phyloP scores from a whole-genome alignment of 768 basidiomycete genomes.

The Mycena indigotica region DNA sequence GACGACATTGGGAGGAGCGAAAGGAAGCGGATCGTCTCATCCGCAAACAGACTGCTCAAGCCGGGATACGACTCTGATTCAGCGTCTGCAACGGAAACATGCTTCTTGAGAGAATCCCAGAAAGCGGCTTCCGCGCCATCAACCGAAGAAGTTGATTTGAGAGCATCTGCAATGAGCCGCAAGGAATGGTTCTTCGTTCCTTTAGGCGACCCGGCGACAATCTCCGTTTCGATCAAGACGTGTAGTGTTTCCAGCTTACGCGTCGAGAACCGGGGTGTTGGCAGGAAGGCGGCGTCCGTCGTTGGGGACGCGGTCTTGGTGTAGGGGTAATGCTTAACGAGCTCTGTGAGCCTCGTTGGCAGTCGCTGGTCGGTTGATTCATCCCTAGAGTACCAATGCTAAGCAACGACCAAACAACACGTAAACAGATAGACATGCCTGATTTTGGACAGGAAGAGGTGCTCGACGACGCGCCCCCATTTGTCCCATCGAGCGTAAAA shows the following conservation, averaged over 20 bases:
- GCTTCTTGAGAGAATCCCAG: constrained; percentile 58
- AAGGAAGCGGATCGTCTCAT: constrained; percentile 64
- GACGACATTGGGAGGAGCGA: constrained; percentile 48
- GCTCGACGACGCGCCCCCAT: constrained; percentile 72
- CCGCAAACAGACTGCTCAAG: constrained; percentile 60
- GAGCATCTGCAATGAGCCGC: constrained; percentile 63
- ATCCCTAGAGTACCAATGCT: constrained; percentile 44
- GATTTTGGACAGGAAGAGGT: constrained; percentile 72
- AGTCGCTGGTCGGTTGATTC: constrained; percentile 57
- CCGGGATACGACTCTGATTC: constrained; percentile 41
- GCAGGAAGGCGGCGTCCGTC: constrained; percentile 48
- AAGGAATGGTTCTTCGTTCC: constrained; percentile 54
- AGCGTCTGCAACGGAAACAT: constrained; percentile 35
- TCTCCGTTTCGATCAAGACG: constrained; percentile 63
- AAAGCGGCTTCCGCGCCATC: constrained; percentile 40
- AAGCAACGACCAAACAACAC: constrained; percentile 2
- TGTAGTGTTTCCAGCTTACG: constrained; percentile 63
- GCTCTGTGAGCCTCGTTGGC: constrained; percentile 70
- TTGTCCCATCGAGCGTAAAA: constrained; percentile 80
- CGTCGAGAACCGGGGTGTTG: constrained; percentile 71
- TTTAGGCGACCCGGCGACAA: constrained; percentile 36
- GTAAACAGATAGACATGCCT: constrained; percentile 46
- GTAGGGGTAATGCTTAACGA: constrained; percentile 73
- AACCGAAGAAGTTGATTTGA: constrained; percentile 42
- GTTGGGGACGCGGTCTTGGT: constrained; percentile 31